Base-by-base conservation (phyloP, 2,329 filamentous ascomycete genomes). In the Cordyceps cicadae region DNA sequence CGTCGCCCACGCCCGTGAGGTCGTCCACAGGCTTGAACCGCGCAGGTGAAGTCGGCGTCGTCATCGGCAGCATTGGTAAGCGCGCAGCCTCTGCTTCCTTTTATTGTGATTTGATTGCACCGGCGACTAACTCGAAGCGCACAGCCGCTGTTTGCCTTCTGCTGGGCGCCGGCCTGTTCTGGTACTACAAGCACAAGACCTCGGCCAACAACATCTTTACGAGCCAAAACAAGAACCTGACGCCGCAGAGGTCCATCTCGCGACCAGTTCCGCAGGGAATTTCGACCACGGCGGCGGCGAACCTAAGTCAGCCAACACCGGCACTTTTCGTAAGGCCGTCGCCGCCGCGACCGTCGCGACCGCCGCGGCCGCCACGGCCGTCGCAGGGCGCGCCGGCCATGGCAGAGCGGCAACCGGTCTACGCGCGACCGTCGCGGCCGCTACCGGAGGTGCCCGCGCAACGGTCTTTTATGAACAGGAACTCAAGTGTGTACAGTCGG, bases 121-220 rank as follows among this genome's bases (percentile, higher is more conserved):
- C 11, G 5, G 9, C 3, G 6, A n/a, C 51, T 60, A 54, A 61
- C 19, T 9, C 11, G n/a, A 41, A 17, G 17, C 26, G 12, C 39
- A 43, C 15, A 61, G 59, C 45, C 3, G 15, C 56, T 8, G 51
- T 51, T 4, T 29, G 32, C 2, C 6, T 51, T 5, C 2, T 61
- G 7, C 45, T 61, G 4, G 45, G 59, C 12, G 59, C 59, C 14
- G 53, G 24, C 14, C 21, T 56, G 21, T 19, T 61, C 19, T 55
- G 51, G n/a, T 61, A 51, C 52, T 61, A 56, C 59, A 34, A 48
- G 34, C 52, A 53, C 24, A 61, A 48, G 46, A 37, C 59, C 3
- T 32, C 39, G 37, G 12, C 41, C 15, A 55, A 56, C 32, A 55
- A 41, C 45, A 56, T 50, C 26, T 54, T 55, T 9, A 51, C 37